Base-by-base conservation (phyloP, 805 yeast genomes). In the Kuraishia hungarica region DNA sequence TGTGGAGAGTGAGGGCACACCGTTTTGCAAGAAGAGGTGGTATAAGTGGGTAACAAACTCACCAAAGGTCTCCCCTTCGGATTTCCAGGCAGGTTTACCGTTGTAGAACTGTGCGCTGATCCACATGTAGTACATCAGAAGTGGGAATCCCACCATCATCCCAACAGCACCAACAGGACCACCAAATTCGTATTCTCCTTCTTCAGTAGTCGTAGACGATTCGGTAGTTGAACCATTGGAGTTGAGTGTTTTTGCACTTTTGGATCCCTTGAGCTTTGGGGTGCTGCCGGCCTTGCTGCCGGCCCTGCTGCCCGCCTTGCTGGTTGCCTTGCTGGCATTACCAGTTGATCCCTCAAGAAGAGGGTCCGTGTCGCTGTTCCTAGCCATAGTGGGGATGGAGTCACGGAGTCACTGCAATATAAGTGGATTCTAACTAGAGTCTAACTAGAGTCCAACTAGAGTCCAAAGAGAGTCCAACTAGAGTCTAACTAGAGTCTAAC, bases 111-210 rank as follows among this genome's bases (percentile, higher is more conserved):
- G 80, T 53, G 94, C 93, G 64, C 90, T 80, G 54, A 93, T 84
- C 96, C 97, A 93, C 94, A 94, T 87, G 72, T 94, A 94, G 78
- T 86, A 89, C 99, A 94, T 94, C 65, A 94, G 76, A 51, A 86
- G 66, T 7, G 99, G 99, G 74, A 94, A 94, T 2, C 96, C 96
- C 50, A 82, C 67, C 84, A 93, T 82, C 98, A 94, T 93, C 6
- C 92, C 93, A 21, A 85, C 56, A 52, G 90, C 97, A 56, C 99
- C 99, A 6, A 77, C 70, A 24, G 96, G 86, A 0, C 98, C 98
- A 53, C 99, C 99, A 66, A 93, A 94, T 62, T 94, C 98, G 74
- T 82, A 89, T 64, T 84, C 93, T 57, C 82, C 78, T 55, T 83
- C 77, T 54, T 81, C 81, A 10, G 17, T 28, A n/a, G n/a, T n/a